A percentile compares a stretch with the other conserved stretches of the same genome.
These are phyloP conservation scores for Dictyostelium firmibasis DNA, from an alignment of 78 protist genomes.

Conservation along the genomic window DNA sequence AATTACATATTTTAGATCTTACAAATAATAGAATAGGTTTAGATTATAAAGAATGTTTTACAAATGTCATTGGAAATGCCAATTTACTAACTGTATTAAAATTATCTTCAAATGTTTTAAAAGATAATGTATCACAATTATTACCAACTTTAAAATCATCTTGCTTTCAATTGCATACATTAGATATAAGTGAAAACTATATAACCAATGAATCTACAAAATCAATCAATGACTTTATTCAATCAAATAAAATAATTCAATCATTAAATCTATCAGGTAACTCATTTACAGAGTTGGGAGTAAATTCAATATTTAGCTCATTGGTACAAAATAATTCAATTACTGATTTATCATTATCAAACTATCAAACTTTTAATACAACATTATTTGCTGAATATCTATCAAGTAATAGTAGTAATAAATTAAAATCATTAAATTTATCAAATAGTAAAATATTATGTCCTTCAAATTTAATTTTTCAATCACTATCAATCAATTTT, in stretches of 20 bases:
- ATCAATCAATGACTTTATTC: neutral
- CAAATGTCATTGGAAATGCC: neutral
- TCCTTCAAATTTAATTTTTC: neutral
- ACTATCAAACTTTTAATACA: neutral
- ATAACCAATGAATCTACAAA: neutral
- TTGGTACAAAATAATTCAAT: neutral
- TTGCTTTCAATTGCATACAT: neutral
- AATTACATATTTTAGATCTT: neutral
- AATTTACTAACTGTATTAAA: neutral
- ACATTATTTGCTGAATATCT: neutral
- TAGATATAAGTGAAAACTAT: constrained; percentile 2
- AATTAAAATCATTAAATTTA: neutral
- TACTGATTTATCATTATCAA: neutral
- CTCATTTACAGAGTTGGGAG: neutral
- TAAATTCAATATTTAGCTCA: neutral
- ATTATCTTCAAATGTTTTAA: neutral
- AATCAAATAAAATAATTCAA: neutral
- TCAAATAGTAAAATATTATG: neutral
- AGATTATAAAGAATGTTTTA: neutral
- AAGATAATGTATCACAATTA: neutral
- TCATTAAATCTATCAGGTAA: neutral
- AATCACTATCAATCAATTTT: neutral
- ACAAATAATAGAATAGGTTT: neutral
- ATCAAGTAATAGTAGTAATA: neutral
- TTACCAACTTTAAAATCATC: neutral